phyloP scores from a whole-genome alignment of 345 rosid species.

The Angophora floribunda region DNA sequence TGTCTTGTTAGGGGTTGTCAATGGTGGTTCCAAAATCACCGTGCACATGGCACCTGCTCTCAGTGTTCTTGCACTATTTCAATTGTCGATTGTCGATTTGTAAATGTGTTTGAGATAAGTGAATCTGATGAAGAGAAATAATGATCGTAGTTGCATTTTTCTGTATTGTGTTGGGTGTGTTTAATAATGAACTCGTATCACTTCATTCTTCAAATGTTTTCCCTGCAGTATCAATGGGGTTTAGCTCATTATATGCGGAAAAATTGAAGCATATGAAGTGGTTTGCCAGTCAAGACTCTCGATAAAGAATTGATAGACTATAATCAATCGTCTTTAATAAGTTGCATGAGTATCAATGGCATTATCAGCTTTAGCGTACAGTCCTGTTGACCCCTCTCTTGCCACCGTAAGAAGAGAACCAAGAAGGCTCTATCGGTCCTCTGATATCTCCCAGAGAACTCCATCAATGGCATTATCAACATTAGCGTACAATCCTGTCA shows the following conservation, averaged over 20 bases:
- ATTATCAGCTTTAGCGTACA: background rate
- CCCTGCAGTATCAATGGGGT: background rate
- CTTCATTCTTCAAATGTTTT: background rate
- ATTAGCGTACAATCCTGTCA: background rate
- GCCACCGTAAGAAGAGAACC: background rate
- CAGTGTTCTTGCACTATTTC: background rate
- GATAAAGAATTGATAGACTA: background rate
- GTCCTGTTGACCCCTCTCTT: background rate
- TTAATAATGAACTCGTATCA: background rate
- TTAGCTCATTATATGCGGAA: background rate
- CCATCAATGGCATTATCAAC: background rate
- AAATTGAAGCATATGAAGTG: background rate
- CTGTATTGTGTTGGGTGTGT: background rate
- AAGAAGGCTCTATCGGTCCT: background rate
- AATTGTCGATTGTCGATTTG: background rate
- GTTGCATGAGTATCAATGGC: background rate
- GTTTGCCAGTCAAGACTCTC: background rate
- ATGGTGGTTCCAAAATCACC: background rate
- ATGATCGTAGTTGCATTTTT: background rate
- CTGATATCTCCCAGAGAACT: background rate
- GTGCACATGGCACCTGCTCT: background rate
- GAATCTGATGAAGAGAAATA: background rate
- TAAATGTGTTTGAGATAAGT: background rate
- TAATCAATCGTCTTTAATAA: background rate
- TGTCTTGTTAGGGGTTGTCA: background rate